phyloP scores from a whole-genome alignment of 179 eudicot species.

The Gypsophila paniculata region DNA sequence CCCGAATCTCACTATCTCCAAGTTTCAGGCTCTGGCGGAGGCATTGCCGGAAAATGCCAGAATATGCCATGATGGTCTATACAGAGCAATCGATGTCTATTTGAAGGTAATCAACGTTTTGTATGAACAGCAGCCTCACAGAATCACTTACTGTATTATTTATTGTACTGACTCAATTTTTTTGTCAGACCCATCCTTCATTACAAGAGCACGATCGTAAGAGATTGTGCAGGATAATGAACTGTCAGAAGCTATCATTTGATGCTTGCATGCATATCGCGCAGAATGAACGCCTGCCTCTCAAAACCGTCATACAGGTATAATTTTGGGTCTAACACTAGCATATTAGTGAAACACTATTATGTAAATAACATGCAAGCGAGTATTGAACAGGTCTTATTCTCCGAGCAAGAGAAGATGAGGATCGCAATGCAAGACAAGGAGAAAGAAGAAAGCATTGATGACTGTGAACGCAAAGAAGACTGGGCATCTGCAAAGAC shows the following conservation, averaged over 20 bases:
- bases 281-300: slow-evolving; percentile 54
- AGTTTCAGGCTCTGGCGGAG: slow-evolving; percentile 47
- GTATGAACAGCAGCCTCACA: slow-evolving; percentile 7
- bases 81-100: slow-evolving; percentile 50
- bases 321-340: neutral
- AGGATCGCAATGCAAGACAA: slow-evolving; percentile 45
- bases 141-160: neutral
- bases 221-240: slow-evolving; percentile 52
- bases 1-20: slow-evolving; percentile 40
- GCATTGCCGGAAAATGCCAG: slow-evolving; percentile 44
- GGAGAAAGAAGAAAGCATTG: slow-evolving; percentile 31
- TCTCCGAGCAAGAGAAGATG: slow-evolving; percentile 60
- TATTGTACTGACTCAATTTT: slow-evolving; percentile 16
- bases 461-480: slow-evolving; percentile 30
- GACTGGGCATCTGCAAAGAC: slow-evolving; percentile 38
- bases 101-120: slow-evolving; percentile 41
- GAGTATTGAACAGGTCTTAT: slow-evolving; percentile 41
- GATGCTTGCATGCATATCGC: slow-evolving; percentile 63
- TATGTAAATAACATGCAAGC: neutral
- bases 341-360: neutral
- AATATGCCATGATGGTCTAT: slow-evolving; percentile 53
- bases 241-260: slow-evolving; percentile 50
- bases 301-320: slow-evolving; percentile 57
- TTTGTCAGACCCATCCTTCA: slow-evolving; percentile 48
- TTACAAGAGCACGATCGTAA: slow-evolving; percentile 55